Conservation (phyloP, 225 moss, liverwort and hornwort genomes). For the Asterella californica region DNA sequence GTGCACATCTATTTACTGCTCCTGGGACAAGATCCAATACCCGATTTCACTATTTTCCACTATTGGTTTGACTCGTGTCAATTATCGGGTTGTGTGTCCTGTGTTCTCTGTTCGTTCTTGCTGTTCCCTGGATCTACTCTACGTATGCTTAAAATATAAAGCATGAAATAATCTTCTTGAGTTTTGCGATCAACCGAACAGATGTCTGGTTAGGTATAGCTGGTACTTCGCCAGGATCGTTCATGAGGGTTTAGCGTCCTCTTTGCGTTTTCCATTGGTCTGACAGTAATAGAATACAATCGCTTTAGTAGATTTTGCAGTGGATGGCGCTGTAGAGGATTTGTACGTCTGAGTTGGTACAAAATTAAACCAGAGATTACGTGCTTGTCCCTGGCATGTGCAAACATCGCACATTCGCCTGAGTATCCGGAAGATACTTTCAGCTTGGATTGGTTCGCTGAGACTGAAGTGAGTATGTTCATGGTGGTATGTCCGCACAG, state of each 20-base stretch:
- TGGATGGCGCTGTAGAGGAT: too few species aligned
- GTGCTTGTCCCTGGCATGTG: neutral
- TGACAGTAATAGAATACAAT: neutral
- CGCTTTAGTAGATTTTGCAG: too few species aligned
- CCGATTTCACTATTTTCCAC: neutral
- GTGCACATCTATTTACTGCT: neutral
- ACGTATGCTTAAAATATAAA: too few species aligned
- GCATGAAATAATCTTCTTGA: too few species aligned
- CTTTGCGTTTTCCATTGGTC: neutral
- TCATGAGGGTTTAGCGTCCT: neutral
- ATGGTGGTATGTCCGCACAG: slow-evolving; percentile 41
- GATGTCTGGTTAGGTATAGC: neutral
- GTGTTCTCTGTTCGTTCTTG: neutral
- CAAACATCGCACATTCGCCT: neutral
- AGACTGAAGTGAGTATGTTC: neutral
- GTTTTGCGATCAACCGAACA: too few species aligned
- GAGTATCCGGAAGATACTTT: neutral
- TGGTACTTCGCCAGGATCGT: neutral
- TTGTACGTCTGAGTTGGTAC: neutral
- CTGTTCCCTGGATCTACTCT: neutral
- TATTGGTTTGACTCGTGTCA: neutral
- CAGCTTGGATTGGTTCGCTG: neutral
- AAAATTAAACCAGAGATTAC: neutral
- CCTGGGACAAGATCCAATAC: neutral
- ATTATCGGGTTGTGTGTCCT: neutral